A percentile compares a stretch with the other conserved stretches of the same genome.
Evolutionary conservation across 2,329 filamentous ascomycete species (phyloP).

Genomic region (Aspergillus ochraceoroseus): DNA sequence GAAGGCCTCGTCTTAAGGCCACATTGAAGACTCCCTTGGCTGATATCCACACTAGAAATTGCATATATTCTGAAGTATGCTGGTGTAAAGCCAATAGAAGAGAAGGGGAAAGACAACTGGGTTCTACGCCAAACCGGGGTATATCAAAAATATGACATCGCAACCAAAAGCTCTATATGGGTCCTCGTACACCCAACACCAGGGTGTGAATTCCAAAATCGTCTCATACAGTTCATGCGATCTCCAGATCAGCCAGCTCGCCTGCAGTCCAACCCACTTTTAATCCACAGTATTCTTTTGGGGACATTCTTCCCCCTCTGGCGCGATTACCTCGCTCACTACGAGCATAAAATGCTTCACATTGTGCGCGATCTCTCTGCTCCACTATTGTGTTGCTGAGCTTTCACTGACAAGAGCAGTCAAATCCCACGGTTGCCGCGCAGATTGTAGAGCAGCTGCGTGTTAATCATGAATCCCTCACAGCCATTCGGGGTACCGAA

Average conservation of each 20-base stretch:
- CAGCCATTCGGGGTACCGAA: slow-evolving; percentile 18
- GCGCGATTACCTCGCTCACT: slow-evolving; percentile 28
- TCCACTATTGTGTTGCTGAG: too few relatives aligned
- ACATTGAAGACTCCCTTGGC: neutral
- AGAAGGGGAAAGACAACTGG: slow-evolving; percentile 24
- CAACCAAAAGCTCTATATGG: slow-evolving; percentile 22
- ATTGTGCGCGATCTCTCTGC: slow-evolving; percentile 15
- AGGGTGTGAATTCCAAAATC: slow-evolving; percentile 18
- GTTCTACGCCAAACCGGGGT: slow-evolving; percentile 32
- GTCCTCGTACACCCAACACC: slow-evolving; percentile 26
- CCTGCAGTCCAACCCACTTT: slow-evolving; percentile 18
- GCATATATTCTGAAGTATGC: slow-evolving; percentile 31
- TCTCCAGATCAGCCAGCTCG: slow-evolving; percentile 11
- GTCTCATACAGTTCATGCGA: slow-evolving; percentile 12
- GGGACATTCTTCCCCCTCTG: slow-evolving; percentile 29
- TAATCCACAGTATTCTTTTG: slow-evolving; percentile 28
- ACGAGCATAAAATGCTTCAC: slow-evolving; percentile 24
- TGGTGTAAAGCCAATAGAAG: slow-evolving; percentile 20
- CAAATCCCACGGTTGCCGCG: slow-evolving; percentile 10
- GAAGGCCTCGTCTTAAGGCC: neutral
- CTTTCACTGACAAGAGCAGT: slow-evolving; percentile 7
- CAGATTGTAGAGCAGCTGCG: slow-evolving; percentile 14
- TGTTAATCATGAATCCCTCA: slow-evolving; percentile 21
- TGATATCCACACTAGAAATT: slow-evolving; percentile 19
- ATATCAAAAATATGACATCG: slow-evolving; percentile 28